Conservation (phyloP, 768 basidiomycete genomes). For the Psilocybe tampanensis region DNA sequence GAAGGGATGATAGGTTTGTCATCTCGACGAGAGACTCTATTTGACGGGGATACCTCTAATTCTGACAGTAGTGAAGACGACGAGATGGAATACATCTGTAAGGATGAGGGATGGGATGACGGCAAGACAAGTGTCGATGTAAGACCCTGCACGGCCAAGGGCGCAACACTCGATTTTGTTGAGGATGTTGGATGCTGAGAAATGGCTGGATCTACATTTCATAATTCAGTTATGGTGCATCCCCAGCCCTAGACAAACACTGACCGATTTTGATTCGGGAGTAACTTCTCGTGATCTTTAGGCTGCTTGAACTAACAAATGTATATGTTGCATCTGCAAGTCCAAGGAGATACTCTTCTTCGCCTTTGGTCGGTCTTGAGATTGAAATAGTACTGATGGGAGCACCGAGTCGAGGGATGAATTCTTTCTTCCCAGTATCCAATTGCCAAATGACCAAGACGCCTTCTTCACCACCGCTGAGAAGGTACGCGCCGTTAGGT, state of each 20-base stretch:
- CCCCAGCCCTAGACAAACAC: conserved; percentile 19
- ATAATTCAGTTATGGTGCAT: neutral
- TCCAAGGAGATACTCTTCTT: conserved; percentile 88
- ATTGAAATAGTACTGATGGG: conserved; percentile 76
- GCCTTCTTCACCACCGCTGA: conserved; percentile 94
- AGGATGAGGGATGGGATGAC: conserved; percentile 93
- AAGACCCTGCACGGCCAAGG: conserved; percentile 74
- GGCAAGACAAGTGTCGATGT: conserved; percentile 84
- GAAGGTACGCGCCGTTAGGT: conserved; percentile 85
- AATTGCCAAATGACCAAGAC: conserved; percentile 98
- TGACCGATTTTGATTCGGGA: conserved; percentile 79
- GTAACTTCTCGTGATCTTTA: conserved; percentile 73
- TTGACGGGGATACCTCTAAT: conserved; percentile 92
- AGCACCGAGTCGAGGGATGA: conserved; percentile 89
- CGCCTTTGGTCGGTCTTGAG: conserved; percentile 47
- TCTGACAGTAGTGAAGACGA: conserved; percentile 77
- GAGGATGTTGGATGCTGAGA: conserved; percentile 33
- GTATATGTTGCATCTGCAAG: conserved; percentile 81
- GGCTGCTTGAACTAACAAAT: conserved; percentile 71
- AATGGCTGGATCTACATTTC: conserved; percentile 30
- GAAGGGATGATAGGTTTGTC: conserved; percentile 77
- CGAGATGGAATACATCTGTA: conserved; percentile 85
- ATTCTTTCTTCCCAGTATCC: conserved; percentile 86
- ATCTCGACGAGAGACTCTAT: conserved; percentile 82
- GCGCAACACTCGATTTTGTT: conserved; percentile 47